Evolutionary conservation across 148 eudicot species (phyloP).

Genomic region (Spergularia marina): DNA sequence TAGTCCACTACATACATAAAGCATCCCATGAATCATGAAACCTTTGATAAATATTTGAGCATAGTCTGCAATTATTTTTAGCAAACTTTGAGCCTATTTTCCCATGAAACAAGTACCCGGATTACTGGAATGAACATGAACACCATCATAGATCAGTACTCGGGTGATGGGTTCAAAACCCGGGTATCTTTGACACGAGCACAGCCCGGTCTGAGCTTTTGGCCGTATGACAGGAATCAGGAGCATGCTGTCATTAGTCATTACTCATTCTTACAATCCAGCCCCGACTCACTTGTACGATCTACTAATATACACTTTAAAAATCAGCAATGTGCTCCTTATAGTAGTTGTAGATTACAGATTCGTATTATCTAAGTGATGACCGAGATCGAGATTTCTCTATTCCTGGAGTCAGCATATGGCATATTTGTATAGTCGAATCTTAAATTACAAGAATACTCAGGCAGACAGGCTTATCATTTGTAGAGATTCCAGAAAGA

Average conservation of each 20-base stretch:
- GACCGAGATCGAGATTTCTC: not conserved
- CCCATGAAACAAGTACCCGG: slow-evolving; percentile 15
- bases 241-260: slow-evolving; percentile 12
- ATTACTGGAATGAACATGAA: not conserved
- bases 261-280: slow-evolving; percentile 1
- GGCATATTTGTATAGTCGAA: no score
- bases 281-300: not conserved
- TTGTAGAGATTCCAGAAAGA: no score
- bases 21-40: not conserved
- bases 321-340: not conserved
- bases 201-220: no score
- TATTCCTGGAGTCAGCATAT: not conserved
- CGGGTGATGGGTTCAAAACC: no score
- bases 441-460: no score
- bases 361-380: not conserved
- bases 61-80: slow-evolving; percentile 8
- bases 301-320: not conserved
- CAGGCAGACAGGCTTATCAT: no score
- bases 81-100: not conserved
- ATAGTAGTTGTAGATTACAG: no score
- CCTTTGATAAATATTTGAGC: no score
- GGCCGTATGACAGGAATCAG: not conserved
- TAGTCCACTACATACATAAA: not conserved
- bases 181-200: no score
- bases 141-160: not conserved